phyloP scores from a whole-genome alignment of 345 rosid species.

The Diplotaxis tenuifolia region DNA sequence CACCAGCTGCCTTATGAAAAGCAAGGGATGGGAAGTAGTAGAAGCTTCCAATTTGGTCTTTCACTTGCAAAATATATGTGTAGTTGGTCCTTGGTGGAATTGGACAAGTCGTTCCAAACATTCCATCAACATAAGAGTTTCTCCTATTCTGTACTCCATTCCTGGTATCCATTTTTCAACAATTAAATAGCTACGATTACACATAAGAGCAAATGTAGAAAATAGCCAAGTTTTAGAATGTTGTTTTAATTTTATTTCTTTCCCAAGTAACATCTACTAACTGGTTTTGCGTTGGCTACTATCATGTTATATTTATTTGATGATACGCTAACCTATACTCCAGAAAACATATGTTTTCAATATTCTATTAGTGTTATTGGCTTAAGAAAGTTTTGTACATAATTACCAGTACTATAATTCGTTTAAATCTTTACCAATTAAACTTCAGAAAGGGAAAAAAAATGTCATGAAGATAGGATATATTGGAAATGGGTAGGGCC shows the following conservation, averaged over 20 bases:
- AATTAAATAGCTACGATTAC: not conserved
- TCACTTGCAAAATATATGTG: conserved; percentile 70
- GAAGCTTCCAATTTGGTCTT: conserved; percentile 78
- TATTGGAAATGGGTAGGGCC: conserved; percentile 23
- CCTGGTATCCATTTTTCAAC: conserved; percentile 39
- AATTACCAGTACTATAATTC: not conserved
- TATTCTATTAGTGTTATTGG: not conserved
- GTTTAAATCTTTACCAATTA: not conserved
- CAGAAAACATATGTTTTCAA: not conserved
- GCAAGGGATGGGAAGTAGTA: conserved; percentile 72
- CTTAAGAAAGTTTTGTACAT: not conserved
- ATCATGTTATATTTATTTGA: not conserved
- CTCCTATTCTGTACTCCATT: conserved; percentile 81
- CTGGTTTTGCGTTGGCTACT: not conserved
- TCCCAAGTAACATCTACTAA: not conserved
- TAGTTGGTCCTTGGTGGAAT: conserved; percentile 76
- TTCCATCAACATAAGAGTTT: conserved; percentile 76
- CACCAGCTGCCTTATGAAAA: conserved; percentile 80
- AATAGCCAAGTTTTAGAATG: not conserved
- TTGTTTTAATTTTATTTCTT: not conserved
- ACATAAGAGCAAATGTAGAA: not conserved
- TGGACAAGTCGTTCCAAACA: conserved; percentile 84
- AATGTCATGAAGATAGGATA: not conserved
- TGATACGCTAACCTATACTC: not conserved
- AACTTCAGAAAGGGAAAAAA: not conserved